Conservation (phyloP, 352 stramenopile genomes). For the Globisporangium splendens region DNA sequence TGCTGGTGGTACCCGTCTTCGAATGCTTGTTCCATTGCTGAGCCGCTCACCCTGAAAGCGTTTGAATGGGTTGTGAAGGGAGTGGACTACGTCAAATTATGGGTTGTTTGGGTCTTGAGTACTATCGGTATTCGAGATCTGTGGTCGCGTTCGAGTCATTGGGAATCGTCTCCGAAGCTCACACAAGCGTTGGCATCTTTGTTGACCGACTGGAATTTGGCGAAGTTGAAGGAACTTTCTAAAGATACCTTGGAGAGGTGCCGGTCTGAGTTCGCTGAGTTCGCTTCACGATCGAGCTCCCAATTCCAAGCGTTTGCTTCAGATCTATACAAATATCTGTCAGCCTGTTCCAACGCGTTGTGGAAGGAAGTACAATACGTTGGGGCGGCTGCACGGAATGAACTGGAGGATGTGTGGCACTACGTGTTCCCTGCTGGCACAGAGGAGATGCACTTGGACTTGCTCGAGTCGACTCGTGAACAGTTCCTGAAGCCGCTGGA, state of each 20-base stretch:
- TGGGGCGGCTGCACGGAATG: not conserved
- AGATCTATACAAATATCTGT: not conserved
- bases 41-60: no score
- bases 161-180: not conserved
- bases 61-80: not conserved
- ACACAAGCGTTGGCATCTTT: not conserved
- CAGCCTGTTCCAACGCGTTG: not conserved
- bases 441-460: not conserved
- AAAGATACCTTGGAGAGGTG: not conserved
- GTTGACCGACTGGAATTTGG: not conserved
- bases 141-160: not conserved
- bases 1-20: not conserved
- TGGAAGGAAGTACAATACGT: not conserved
- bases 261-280: not conserved
- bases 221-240: not conserved
- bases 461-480: constrained; percentile 8
- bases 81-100: not conserved
- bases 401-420: not conserved
- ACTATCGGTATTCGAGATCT: not conserved
- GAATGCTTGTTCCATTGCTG: not conserved
- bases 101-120: not conserved
- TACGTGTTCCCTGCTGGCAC: not conserved
- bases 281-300: not conserved
- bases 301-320: not conserved
- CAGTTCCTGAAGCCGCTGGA: constrained; percentile 13